These are phyloP conservation scores for Aspergillus eucalypticola DNA, from an alignment of 2,329 filamentous ascomycete species.

Conservation along the genomic window DNA sequence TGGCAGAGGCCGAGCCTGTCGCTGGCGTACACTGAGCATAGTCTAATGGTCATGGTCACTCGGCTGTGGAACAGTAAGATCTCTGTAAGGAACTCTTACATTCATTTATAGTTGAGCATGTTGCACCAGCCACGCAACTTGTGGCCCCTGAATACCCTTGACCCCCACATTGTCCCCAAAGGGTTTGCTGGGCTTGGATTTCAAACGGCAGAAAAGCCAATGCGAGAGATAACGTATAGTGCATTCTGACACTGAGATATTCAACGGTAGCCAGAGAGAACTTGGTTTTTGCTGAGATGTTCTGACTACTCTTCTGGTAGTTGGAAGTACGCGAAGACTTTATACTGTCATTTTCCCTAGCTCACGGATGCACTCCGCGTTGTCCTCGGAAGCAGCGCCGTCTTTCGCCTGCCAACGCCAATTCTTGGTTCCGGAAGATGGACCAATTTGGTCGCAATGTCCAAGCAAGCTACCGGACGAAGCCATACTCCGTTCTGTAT, in stretches of 20 bases:
- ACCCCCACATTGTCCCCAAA: not conserved
- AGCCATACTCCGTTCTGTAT: not conserved
- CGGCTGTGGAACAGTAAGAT: too few relatives aligned
- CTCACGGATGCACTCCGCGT: not conserved
- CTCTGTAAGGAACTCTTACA: not conserved
- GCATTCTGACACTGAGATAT: not conserved
- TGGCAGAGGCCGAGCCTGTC: not conserved
- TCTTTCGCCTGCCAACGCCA: not conserved
- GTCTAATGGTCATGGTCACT: not conserved
- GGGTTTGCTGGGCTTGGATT: conserved; percentile 1
- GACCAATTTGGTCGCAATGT: not conserved
- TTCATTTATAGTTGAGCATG: not conserved
- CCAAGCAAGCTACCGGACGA: not conserved
- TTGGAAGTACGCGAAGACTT: not conserved
- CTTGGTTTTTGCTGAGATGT: accelerated
- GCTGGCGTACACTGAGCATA: conserved; percentile 3
- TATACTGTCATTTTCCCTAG: not conserved
- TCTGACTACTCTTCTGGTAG: not conserved
- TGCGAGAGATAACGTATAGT: not conserved
- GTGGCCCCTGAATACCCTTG: not conserved
- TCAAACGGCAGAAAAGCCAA: not conserved
- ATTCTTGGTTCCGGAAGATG: not conserved
- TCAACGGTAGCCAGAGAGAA: not conserved
- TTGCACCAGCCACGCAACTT: not conserved
- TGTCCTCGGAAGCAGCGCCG: not conserved